Conservation (phyloP, 2,329 filamentous ascomycete genomes). For the Fusarium palustre region DNA sequence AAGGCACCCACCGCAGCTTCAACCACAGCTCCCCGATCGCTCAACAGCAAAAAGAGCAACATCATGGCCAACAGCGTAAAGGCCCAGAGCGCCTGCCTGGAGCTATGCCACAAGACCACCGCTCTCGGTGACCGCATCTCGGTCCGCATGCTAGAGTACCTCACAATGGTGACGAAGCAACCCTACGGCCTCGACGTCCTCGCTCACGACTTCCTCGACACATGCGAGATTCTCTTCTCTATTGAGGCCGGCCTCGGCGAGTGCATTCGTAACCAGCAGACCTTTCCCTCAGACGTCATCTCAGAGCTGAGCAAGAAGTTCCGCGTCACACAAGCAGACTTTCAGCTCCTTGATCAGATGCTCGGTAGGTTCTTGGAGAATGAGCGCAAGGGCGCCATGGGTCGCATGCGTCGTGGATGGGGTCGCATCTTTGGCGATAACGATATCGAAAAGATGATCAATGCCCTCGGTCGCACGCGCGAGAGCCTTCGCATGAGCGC, state of each 20-base stretch:
- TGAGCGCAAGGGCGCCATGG: constrained; percentile 70
- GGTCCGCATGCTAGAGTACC: constrained; percentile 72
- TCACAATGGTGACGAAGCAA: constrained; percentile 66
- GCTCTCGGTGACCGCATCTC: constrained; percentile 72
- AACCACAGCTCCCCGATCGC: constrained; percentile 24
- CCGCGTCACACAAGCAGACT: constrained; percentile 69
- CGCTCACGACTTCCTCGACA: constrained; percentile 74
- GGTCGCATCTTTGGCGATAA: constrained; percentile 72
- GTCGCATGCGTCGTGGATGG: constrained; percentile 70
- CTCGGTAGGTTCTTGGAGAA: constrained; percentile 70
- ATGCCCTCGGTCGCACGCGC: constrained; percentile 67
- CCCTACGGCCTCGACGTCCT: constrained; percentile 68
- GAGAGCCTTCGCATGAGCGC: constrained; percentile 73
- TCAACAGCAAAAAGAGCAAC: constrained; percentile 41
- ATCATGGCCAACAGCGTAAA: constrained; percentile 44
- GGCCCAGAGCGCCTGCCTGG: constrained; percentile 51
- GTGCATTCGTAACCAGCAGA: constrained; percentile 61
- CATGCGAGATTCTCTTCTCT: constrained; percentile 74
- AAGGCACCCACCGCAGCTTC: neutral
- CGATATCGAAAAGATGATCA: constrained; percentile 70
- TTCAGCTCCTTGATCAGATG: constrained; percentile 72
- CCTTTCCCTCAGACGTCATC: constrained; percentile 70
- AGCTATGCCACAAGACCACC: constrained; percentile 69
- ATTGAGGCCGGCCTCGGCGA: constrained; percentile 74
- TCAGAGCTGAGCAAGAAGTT: constrained; percentile 74